Evolutionary conservation across 176 grass and related monocot genomes (phyloP).

Genomic region (Stipa capillata): DNA sequence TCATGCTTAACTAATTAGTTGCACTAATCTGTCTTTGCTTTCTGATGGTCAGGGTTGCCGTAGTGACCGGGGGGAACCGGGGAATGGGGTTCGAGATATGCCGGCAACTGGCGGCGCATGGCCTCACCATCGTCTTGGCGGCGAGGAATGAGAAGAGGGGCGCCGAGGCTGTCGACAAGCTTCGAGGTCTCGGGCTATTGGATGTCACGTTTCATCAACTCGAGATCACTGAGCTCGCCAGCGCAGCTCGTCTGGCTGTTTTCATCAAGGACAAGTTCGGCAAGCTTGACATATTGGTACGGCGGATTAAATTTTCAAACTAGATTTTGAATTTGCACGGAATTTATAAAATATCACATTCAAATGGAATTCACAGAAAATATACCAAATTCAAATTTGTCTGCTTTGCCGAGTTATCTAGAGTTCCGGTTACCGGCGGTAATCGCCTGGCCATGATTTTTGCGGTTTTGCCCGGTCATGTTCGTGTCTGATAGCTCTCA

Average conservation of each 20-base stretch:
- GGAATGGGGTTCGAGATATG: conserved; percentile 39
- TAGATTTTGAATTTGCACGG: not conserved
- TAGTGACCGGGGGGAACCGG: conserved; percentile 32
- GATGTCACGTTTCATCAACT: conserved; percentile 44
- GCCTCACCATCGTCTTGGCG: conserved; percentile 25
- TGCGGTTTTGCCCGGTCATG: too few relatives aligned
- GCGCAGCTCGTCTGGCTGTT: conserved; percentile 13
- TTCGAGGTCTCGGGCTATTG: not conserved
- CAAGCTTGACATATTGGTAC: conserved; percentile 39
- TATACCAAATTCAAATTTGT: too few relatives aligned
- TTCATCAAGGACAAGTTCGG: conserved; percentile 31
- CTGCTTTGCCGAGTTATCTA: too few relatives aligned
- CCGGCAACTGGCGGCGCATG: conserved; percentile 24
- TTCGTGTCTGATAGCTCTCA: not conserved
- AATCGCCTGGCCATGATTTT: too few relatives aligned
- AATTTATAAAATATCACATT: not conserved
- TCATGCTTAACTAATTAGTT: not conserved
- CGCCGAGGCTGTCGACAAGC: not conserved
- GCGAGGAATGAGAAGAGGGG: conserved; percentile 16
- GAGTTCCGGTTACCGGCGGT: too few relatives aligned
- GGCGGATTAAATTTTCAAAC: not conserved
- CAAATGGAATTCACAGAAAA: too few relatives aligned
- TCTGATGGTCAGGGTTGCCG: conserved; percentile 20
- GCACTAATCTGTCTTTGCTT: not conserved
- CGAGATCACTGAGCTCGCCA: conserved; percentile 19